Evolutionary conservation across 2,329 filamentous ascomycete genomes (phyloP), one percentile per base, ranked within the genome.

Genomic region (Claviceps sorghi): DNA sequence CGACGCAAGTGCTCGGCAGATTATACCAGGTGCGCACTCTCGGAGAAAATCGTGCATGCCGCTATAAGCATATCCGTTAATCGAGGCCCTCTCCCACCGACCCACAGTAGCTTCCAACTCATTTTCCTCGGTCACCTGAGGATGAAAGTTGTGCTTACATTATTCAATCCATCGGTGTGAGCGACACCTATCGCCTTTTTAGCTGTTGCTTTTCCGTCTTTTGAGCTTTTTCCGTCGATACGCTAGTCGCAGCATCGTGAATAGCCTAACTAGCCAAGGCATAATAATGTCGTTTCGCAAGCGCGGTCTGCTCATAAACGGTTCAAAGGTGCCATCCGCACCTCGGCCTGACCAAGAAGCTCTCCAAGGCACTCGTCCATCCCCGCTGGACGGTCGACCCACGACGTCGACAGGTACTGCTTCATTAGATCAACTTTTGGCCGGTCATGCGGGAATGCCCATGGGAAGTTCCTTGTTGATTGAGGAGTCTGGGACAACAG

Each of bases 361-460:
- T 41, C 60, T 69, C 2, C 65, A 69, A 0, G 78, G 77, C 21
- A 76, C 89, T 22, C 82, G 91, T 49, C 88, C 91, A 17, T 98
- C 93, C 13, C 88, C 90, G 47, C 72, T 95, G 34, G 90, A 95
- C 64, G 91, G 91, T 52, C 83, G 89, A 48, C 76, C 82, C 40
- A 95, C 88, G 8, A 97, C 86, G 2, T 98, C 93, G 0, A 97
- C 93, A 0, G 93, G 93, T 22, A 91, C 88, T 0, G 76, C 81
- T 3, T 95, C 89, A 19, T 72, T 98, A 42, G 93, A 98, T 62
- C 80, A 80, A 54, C 74, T 95, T 19, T 74, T 98, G 1, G 88
- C 88, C 42, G 89, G 91, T 0, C 91, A 97, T 69, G 79, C 83
- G 4, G 93, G 93, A 0, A 73, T 97, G 4, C 81, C 87, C 0